Evolutionary conservation across 768 basidiomycete genomes (phyloP).

Genomic region (Leccinum broughii): DNA sequence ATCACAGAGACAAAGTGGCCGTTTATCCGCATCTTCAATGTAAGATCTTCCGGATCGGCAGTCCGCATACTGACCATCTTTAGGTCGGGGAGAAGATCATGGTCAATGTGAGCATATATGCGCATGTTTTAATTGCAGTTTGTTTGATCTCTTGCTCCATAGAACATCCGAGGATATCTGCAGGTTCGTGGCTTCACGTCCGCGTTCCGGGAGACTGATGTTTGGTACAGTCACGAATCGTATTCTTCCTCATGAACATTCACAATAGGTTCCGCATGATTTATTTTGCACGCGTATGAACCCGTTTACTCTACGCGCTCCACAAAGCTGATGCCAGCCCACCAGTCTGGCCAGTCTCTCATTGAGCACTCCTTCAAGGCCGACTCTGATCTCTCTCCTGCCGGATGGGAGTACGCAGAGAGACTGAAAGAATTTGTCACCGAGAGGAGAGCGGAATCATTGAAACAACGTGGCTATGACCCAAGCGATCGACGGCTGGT

Average conservation of each 20-base stretch:
- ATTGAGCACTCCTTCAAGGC: constrained; percentile 99
- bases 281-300: constrained; percentile 88
- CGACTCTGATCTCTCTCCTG: constrained; percentile 93
- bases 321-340: background rate
- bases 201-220: constrained; percentile 2
- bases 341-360: constrained; percentile 93
- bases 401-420: constrained; percentile 95
- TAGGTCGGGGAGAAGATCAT: constrained; percentile 95
- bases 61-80: constrained; percentile 10
- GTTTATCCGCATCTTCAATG: constrained; percentile 93
- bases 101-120: constrained; percentile 67
- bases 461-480: constrained; percentile 69
- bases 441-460: constrained; percentile 73
- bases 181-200: constrained; percentile 50
- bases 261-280: constrained; percentile 92
- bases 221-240: constrained; percentile 74
- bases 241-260: constrained; percentile 99
- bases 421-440: constrained; percentile 87
- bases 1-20: constrained; percentile 91
- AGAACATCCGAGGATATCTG: constrained; percentile 88
- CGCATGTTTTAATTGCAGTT: background rate
- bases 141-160: constrained; percentile 3
- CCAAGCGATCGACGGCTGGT: constrained; percentile 62
- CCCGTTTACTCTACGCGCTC: background rate
- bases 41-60: constrained; percentile 30